Conservation (phyloP, 352 stramenopile species). For the Thraustochytrium sp. region DNA sequence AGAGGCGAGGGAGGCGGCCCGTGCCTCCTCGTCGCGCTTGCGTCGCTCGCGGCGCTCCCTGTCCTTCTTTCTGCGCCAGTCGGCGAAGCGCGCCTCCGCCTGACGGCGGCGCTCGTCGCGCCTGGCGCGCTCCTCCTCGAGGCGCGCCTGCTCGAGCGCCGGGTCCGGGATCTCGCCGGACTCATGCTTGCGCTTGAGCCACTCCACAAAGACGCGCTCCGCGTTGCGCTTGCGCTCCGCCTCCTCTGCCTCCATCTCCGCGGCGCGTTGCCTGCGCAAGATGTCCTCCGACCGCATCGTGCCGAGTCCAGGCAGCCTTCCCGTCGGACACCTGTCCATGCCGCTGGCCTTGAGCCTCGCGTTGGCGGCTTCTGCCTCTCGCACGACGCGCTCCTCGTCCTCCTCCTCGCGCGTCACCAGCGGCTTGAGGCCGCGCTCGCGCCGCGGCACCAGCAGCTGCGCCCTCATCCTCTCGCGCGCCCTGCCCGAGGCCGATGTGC, state of each 20-base stretch:
- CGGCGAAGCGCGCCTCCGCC: not conserved
- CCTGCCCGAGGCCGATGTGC: not conserved
- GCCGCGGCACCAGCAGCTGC: not conserved
- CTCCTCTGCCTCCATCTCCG: not conserved
- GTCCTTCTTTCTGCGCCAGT: constrained; percentile 19
- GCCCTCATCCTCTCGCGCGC: not conserved
- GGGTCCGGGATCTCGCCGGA: not conserved
- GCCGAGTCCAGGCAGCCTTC: not conserved
- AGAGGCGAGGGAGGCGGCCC: not conserved
- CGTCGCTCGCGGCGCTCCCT: not conserved
- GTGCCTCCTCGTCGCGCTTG: not conserved
- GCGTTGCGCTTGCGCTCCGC: not conserved
- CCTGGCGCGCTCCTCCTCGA: not conserved
- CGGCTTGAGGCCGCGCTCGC: constrained; percentile 11
- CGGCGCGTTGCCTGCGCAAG: not conserved
- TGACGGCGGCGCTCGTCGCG: not conserved
- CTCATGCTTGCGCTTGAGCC: constrained; percentile 28
- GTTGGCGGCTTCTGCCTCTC: not conserved
- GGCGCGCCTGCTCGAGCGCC: not conserved
- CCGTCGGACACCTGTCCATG: constrained; percentile 19
- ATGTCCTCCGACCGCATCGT: not conserved
- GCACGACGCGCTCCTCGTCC: not conserved
- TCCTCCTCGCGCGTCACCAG: not conserved
- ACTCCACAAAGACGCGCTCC: not conserved
- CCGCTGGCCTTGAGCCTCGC: not conserved